Percentiles rank a stretch among this genome's conserved stretches.
Evolutionary conservation across 164 flowering plant species (phyloP).

Genomic region (Platanus orientalis): DNA sequence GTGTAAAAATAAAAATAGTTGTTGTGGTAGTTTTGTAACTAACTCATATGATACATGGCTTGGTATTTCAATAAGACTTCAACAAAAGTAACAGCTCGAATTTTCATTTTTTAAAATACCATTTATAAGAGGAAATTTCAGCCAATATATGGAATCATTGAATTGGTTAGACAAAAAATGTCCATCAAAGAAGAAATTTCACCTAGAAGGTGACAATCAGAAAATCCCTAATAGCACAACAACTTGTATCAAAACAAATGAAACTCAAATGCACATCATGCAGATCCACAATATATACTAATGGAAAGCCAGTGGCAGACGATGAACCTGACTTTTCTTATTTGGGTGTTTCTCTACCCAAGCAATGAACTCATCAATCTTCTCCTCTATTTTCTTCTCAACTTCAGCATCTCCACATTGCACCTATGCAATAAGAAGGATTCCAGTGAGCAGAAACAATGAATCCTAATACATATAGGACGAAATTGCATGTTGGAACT

Average conservation of each 20-base stretch:
- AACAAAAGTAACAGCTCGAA: too few relatives aligned
- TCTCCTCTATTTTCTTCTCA: conserved; percentile 92
- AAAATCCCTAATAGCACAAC: not conserved
- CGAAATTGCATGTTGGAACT: not conserved
- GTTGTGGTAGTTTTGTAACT: too few relatives aligned
- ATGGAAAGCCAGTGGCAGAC: not conserved
- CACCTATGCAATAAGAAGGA: conserved; percentile 42
- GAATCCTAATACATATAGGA: too few relatives aligned
- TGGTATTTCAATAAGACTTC: too few relatives aligned
- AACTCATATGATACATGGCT: too few relatives aligned
- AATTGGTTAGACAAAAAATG: too few relatives aligned
- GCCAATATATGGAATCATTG: too few relatives aligned
- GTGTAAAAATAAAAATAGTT: too few relatives aligned
- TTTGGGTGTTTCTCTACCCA: conserved; percentile 98
- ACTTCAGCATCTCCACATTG: conserved; percentile 91
- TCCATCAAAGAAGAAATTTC: too few relatives aligned
- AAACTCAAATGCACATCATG: not conserved
- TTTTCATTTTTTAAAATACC: too few relatives aligned
- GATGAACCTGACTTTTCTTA: conserved; percentile 92
- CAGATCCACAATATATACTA: not conserved
- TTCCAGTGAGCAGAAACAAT: not conserved
- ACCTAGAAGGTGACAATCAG: too few relatives aligned
- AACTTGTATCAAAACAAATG: not conserved
- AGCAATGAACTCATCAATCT: conserved; percentile 80
- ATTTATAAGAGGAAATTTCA: too few relatives aligned